A percentile compares a stretch with the other conserved stretches of the same genome.
These are phyloP conservation scores for Aspergillus pseudoterreus DNA, from an alignment of 2,329 filamentous ascomycete species.

Conservation along the genomic window DNA sequence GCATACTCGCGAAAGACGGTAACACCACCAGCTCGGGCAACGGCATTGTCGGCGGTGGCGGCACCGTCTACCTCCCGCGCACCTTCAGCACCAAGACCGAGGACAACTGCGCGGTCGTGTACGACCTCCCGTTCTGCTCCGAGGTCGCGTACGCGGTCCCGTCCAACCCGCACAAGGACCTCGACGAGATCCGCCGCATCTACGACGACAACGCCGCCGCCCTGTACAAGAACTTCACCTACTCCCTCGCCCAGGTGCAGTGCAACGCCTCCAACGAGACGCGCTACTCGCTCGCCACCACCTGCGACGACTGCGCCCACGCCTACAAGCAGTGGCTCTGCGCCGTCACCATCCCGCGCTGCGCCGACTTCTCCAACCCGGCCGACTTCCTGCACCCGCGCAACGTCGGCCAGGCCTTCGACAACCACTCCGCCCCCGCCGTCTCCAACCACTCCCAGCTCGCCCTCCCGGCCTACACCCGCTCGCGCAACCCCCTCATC, in stretches of 20 bases:
- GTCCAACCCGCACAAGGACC: slow-evolving; percentile 65
- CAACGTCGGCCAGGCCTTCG: slow-evolving; percentile 67
- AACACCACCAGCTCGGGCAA: slow-evolving; percentile 54
- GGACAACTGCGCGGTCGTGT: slow-evolving; percentile 79
- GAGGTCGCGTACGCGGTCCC: slow-evolving; percentile 90
- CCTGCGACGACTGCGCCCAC: slow-evolving; percentile 68
- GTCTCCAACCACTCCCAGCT: slow-evolving; percentile 29
- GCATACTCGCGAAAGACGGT: slow-evolving; percentile 63
- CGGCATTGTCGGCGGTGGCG: slow-evolving; percentile 65
- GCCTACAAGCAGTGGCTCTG: slow-evolving; percentile 97
- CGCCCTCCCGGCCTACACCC: slow-evolving; percentile 44
- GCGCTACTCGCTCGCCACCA: slow-evolving; percentile 75
- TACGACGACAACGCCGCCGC: slow-evolving; percentile 73
- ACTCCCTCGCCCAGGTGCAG: slow-evolving; percentile 76
- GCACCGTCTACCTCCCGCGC: slow-evolving; percentile 67
- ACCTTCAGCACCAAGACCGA: slow-evolving; percentile 75
- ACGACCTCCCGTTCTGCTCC: slow-evolving; percentile 82
- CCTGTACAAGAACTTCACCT: slow-evolving; percentile 74
- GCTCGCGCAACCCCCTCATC: slow-evolving; percentile 68
- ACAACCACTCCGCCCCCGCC: slow-evolving; percentile 60
- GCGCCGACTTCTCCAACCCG: slow-evolving; percentile 70
- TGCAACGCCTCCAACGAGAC: slow-evolving; percentile 73
- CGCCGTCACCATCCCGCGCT: slow-evolving; percentile 86
- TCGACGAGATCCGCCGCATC: slow-evolving; percentile 59
- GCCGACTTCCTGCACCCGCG: slow-evolving; percentile 61